These are phyloP conservation scores for Carex kokanica DNA, from an alignment of 176 grass and related monocot genomes.

Conservation along the genomic window DNA sequence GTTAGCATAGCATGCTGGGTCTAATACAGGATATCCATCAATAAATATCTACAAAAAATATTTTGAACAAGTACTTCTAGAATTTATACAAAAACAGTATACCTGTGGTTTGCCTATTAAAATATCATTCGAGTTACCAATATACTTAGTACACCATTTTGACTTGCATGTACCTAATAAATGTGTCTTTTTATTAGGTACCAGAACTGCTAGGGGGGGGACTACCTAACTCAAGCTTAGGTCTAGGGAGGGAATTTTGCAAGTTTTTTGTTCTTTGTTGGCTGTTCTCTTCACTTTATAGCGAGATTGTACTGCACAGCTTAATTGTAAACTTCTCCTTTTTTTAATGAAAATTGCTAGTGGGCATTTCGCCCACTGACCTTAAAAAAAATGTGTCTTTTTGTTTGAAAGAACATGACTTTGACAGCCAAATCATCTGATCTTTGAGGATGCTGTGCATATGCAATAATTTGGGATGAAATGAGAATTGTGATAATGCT, in stretches of 20 bases:
- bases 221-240: no score
- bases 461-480: not conserved
- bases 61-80: not conserved
- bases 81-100: not conserved
- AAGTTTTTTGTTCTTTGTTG: no score
- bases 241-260: no score
- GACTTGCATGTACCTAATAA: not conserved
- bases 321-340: no score
- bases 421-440: not conserved
- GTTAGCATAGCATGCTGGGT: not conserved
- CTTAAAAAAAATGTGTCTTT: not conserved
- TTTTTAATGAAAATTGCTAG: no score
- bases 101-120: not conserved
- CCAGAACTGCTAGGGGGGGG: no score
- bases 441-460: not conserved
- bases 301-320: no score
- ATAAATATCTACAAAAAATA: not conserved
- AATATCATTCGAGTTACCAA: not conserved
- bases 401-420: not conserved
- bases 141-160: not conserved
- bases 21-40: not conserved
- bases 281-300: no score
- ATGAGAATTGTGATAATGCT: slow-evolving; percentile 31
- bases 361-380: no score
- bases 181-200: not conserved